Evolutionary conservation across 306 rosid genomes (phyloP).

Genomic region (Adenanthera pavonina): DNA sequence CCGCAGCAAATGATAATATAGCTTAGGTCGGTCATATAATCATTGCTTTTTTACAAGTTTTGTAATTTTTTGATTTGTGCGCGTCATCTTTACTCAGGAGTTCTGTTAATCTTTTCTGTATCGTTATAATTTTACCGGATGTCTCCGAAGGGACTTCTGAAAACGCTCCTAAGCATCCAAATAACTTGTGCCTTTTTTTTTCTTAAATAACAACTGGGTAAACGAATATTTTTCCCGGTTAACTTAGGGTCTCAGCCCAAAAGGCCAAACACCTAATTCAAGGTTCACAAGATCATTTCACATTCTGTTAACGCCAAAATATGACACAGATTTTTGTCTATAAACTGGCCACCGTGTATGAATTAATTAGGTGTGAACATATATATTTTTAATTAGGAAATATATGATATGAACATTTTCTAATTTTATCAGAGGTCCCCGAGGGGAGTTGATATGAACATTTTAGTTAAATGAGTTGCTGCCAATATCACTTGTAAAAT

Average conservation of each 20-base stretch:
- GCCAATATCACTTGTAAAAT: neutral
- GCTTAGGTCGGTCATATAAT: conserved; percentile 31
- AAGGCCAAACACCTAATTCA: neutral
- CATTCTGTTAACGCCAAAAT: no score
- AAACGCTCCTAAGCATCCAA: neutral
- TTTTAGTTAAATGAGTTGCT: neutral
- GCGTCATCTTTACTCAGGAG: no score
- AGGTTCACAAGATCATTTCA: neutral
- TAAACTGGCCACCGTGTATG: neutral
- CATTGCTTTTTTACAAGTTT: neutral
- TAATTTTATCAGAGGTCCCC: no score
- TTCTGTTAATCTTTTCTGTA: no score
- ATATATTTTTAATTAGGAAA: neutral
- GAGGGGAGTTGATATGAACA: no score
- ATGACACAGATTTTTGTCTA: no score
- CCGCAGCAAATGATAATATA: conserved; percentile 43
- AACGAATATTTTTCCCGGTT: neutral
- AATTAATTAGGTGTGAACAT: no score
- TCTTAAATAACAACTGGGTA: neutral
- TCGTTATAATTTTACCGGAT: no score
- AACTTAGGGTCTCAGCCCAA: neutral
- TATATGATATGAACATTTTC: neutral
- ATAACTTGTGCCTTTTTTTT: neutral
- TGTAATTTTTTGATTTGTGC: no score
- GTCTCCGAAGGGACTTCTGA: neutral